Percentiles rank a stretch among this genome's conserved stretches.
Conservation (phyloP, 2,329 filamentous ascomycete species). For the Aspergillaceae sp. region DNA sequence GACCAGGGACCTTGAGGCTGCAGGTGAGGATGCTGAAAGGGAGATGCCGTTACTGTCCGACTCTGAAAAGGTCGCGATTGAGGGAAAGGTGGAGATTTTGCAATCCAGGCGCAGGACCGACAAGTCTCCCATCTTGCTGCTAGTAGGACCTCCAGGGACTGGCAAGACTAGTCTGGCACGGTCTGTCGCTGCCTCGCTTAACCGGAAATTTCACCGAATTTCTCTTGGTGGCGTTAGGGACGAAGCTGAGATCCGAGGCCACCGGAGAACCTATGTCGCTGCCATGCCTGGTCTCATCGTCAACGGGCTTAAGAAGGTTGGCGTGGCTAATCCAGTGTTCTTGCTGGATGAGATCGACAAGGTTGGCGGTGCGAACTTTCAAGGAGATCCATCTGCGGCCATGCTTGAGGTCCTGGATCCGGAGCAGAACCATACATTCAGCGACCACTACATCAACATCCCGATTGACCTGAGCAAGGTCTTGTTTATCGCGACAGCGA, state of each 20-base stretch:
- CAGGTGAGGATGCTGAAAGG: slow-evolving; percentile 44
- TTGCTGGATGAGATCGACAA: slow-evolving; percentile 98
- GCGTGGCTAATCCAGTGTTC: slow-evolving; percentile 90
- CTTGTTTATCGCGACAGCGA: slow-evolving; percentile 94
- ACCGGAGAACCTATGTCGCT: slow-evolving; percentile 90
- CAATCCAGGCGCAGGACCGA: slow-evolving; percentile 80
- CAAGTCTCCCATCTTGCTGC: slow-evolving; percentile 88
- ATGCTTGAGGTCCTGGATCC: slow-evolving; percentile 98
- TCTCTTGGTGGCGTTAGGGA: slow-evolving; percentile 92
- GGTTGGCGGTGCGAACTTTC: slow-evolving; percentile 79
- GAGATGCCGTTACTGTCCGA: slow-evolving; percentile 45
- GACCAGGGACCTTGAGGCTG: slow-evolving; percentile 38
- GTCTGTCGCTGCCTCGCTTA: slow-evolving; percentile 83
- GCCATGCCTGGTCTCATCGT: slow-evolving; percentile 98
- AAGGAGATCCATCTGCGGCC: slow-evolving; percentile 90
- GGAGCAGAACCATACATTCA: slow-evolving; percentile 92
- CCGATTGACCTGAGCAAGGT: slow-evolving; percentile 95
- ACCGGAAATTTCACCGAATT: slow-evolving; percentile 93
- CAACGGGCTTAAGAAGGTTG: slow-evolving; percentile 87
- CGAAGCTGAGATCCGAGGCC: slow-evolving; percentile 92
- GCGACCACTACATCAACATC: slow-evolving; percentile 92
- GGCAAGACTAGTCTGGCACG: slow-evolving; percentile 94
- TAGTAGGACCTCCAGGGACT: slow-evolving; percentile 87
- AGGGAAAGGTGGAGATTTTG: slow-evolving; percentile 64
- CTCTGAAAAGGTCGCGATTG: slow-evolving; percentile 36